A percentile compares a stretch with the other conserved stretches of the same genome.
These are phyloP conservation scores for Polymyxa betae DNA, from an alignment of 208 protist species.

Conservation along the genomic window DNA sequence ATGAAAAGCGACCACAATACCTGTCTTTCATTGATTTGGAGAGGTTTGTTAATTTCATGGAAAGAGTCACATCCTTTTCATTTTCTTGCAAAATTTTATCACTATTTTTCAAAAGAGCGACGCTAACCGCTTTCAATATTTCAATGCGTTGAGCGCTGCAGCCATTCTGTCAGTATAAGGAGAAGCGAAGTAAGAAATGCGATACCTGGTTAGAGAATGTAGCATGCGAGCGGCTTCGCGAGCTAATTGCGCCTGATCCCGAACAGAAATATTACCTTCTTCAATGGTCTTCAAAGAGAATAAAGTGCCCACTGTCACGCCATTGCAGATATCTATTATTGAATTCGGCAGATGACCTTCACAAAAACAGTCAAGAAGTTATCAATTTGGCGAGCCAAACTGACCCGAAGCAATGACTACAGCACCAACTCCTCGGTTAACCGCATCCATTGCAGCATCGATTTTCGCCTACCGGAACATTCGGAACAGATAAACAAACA, in stretches of 20 bases:
- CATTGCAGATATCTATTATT: conserved; percentile 53
- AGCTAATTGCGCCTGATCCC: background rate
- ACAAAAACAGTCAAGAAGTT: background rate
- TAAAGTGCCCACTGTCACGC: conserved; percentile 64
- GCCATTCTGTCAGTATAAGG: conserved; percentile 49
- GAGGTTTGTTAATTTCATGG: background rate
- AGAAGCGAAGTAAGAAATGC: background rate
- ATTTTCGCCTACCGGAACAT: conserved; percentile 59
- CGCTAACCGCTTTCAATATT: conserved; percentile 74
- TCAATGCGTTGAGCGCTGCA: conserved; percentile 34
- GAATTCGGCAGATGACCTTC: background rate
- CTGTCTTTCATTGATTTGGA: conserved; percentile 53
- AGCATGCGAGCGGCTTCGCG: background rate
- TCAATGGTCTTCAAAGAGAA: background rate
- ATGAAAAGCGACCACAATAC: background rate
- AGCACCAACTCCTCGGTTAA: conserved; percentile 50
- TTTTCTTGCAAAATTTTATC: conserved; percentile 67
- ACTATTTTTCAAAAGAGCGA: conserved; percentile 69
- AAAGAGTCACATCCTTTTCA: background rate
- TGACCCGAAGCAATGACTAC: conserved; percentile 66
- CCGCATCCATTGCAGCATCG: conserved; percentile 58
- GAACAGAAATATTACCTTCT: background rate
- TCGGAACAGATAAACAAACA: background rate
- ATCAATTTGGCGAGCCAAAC: background rate
- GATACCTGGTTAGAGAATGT: background rate